Conservation (phyloP, 768 basidiomycete genomes). For the Sporobolomyces pararoseus region DNA sequence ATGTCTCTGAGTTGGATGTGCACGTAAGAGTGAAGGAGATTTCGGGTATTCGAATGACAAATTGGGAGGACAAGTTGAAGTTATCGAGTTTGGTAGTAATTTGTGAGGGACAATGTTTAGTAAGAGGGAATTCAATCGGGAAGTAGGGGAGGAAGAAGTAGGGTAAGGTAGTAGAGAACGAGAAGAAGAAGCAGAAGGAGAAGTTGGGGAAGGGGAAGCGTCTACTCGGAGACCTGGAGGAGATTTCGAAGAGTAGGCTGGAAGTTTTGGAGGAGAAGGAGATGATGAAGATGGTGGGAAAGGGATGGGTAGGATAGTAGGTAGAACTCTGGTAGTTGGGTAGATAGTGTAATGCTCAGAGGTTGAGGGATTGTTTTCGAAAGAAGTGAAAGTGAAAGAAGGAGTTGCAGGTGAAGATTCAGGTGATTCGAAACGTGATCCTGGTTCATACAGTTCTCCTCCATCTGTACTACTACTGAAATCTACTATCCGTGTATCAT, state of each 20-base stretch:
- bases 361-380: too few relatives aligned
- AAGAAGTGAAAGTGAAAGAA: slow-evolving; percentile 15
- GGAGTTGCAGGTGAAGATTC: neutral
- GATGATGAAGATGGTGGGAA: neutral
- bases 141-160: neutral
- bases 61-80: too few relatives aligned
- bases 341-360: neutral
- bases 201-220: slow-evolving; percentile 20
- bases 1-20: slow-evolving; percentile 18
- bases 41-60: slow-evolving; percentile 8
- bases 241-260: neutral
- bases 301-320: slow-evolving; percentile 9
- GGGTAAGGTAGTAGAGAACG: neutral
- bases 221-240: slow-evolving; percentile 13
- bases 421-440: slow-evolving; percentile 1
- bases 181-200: neutral
- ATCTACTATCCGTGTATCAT: slow-evolving; percentile 3
- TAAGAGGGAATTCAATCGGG: neutral
- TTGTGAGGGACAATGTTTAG: neutral
- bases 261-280: neutral
- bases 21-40: slow-evolving; percentile 19
- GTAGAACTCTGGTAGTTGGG: neutral
- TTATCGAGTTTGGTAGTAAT: neutral
- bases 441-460: neutral
- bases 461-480: neutral